Base-by-base conservation (phyloP, 768 basidiomycete species). In the Lactarius trivialis region DNA sequence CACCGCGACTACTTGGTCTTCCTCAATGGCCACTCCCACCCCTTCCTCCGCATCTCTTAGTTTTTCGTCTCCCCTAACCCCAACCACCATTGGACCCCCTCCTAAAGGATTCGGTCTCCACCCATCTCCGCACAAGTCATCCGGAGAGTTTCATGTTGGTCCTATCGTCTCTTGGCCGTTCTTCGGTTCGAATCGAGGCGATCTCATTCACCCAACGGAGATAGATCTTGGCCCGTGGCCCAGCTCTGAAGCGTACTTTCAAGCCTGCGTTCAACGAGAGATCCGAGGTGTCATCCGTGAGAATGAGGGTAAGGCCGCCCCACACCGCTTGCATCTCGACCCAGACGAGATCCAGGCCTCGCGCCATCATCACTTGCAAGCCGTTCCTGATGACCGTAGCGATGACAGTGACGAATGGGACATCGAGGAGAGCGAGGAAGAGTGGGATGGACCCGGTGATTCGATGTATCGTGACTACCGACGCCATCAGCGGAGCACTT, bases 91-190 rank as follows among this genome's bases (percentile, higher is more conserved):
- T 51, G 15, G 9, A 8, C 8, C 37, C 37, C n/a, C 30, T 48
- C 45, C 53, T 15, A 43, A 60, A 55, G 51, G 41, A 8, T 17
- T 12, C 36, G 45, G 21, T 39, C 33, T 36, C 56, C 26, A 50
- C 33, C 28, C 53, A 28, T 39, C 19, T 15, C 64, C 51, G 64
- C 63, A 50, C 67, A 60, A 60, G 39, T 64, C 28, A 48, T 65
- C 55, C 12, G 67, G 71, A 37, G 76, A 80, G 55, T 82, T 80
- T 72, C 82, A 85, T 55, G 78, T 92, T 49, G 91, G 91, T 4
- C 87, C 88, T 8, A 93, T 93, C 68, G 82, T 93, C 55, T 91
- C 90, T 3, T 93, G 91, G 91, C 88, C 91, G 1, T 93, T 93
- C 78, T 93, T 93, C 71, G 91, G 91, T 51, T 87, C 89, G 4